Conservation (phyloP, 768 basidiomycete species). For the Boletus coccyginus region DNA sequence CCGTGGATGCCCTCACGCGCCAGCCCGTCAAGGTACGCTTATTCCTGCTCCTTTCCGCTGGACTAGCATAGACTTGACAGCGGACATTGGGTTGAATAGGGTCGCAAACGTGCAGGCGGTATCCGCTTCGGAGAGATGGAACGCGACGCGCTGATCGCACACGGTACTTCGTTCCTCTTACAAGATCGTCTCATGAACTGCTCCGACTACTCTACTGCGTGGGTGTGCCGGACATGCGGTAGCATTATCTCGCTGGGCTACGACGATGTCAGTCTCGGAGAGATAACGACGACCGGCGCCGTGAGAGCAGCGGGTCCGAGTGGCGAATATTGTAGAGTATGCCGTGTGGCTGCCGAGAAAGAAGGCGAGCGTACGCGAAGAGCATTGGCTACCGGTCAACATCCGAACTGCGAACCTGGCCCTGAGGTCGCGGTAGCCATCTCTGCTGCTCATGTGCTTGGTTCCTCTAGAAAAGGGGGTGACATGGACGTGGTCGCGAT, state of each 20-base stretch:
- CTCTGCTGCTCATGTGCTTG: constrained; percentile 64
- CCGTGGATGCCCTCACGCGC: constrained; percentile 91
- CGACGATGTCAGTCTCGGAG: constrained; percentile 79
- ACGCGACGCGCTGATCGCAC: constrained; percentile 96
- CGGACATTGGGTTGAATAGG: constrained; percentile 45
- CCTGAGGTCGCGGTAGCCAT: constrained; percentile 64
- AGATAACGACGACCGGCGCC: constrained; percentile 47
- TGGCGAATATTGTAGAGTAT: constrained; percentile 96
- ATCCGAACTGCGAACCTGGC: constrained; percentile 37
- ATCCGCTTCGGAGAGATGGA: constrained; percentile 99
- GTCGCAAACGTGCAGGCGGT: constrained; percentile 96
- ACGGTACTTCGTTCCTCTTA: constrained; percentile 96
- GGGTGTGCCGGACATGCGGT: constrained; percentile 97
- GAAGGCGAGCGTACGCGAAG: constrained; percentile 61
- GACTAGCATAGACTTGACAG: constrained; percentile 2
- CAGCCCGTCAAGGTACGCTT: constrained; percentile 88
- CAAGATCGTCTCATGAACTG: constrained; percentile 99
- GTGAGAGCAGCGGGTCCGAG: constrained; percentile 66
- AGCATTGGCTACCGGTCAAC: constrained; percentile 55
- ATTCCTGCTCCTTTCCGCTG: neutral
- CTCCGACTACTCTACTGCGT: constrained; percentile 98
- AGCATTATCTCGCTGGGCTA: constrained; percentile 95
- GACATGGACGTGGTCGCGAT: constrained; percentile 94
- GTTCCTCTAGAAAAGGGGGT: constrained; percentile 58
- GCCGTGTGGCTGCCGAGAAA: constrained; percentile 67